Evolutionary conservation across 345 rosid genomes (phyloP), one percentile per base, ranked within the genome.

Genomic region (Viola odorata): DNA sequence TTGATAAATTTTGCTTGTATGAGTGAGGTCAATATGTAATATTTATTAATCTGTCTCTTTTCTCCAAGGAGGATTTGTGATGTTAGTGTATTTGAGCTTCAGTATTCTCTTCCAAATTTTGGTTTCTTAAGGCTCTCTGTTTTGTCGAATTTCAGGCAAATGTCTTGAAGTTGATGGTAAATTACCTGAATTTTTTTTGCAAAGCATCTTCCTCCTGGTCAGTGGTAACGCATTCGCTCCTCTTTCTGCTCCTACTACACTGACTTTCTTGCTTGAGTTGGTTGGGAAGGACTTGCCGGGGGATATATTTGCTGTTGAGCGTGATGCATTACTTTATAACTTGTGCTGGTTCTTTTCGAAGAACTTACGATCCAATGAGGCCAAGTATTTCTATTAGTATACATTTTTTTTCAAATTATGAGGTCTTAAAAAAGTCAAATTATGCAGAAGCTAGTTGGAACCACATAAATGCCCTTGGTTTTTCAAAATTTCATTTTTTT

Each of bases 241-340:
- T 54, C n/a, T 12, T 32, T 63, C 15, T 58, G 47, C 80, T 66
- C 47, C 80, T 70, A 60, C 56, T 66, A 63, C 73, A 0, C 60
- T 59, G 42, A 16, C 66, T 8, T 61, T n/a, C n/a, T n/a, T n/a
- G n/a, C n/a, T 88, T 77, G 85, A 84, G 66, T 74, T 83, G 67
- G 75, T 88, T 45, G 91, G 79, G 47, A 80, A 80, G 68, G 95
- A 94, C 68, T 69, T 73, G 54, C 37, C 70, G 16, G 78, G 75
- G 49, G 91, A 90, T 77, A 66, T 76, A 50, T 82, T 94, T 59
- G 83, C 83, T 41, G 62, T 86, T 68, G 95, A 94, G 64, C 89
- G 84, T 56, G 95, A 95, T 42, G 67, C 69, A 47, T 58, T 84
- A 54, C 85, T 94, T 48, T 86, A 83, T 76, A 64, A 64, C 45